Base-by-base conservation (phyloP, 352 stramenopile genomes). In the Globisporangium barbulae region DNA sequence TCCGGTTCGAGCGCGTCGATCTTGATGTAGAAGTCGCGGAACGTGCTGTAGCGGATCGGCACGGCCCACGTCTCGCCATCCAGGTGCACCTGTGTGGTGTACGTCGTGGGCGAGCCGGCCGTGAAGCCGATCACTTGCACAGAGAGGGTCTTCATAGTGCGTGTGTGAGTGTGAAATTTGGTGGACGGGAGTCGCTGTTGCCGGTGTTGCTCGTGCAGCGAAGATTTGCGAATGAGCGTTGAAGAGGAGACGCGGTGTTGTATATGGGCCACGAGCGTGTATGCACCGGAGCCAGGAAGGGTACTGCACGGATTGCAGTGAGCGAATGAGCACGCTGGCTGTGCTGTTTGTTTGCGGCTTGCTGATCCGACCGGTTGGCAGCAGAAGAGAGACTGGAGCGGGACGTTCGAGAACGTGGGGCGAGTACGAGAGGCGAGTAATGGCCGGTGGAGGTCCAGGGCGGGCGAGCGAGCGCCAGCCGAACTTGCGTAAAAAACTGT, bases 11-110 rank as follows among this genome's bases (percentile, higher is more conserved):
- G 39, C 5, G 69, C 71, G 10, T 73, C 50, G 52, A 92, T 70
- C 10, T 75, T 72, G 59, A 41, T 59, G 72, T 92, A 90, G 59
- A 85, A 85, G 25, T 71, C 62, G 56, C 73, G 75, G 69, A 90
- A 90, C 8, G 73, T 75, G 67, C 74, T 86, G 71, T 91, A 92
- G 55, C 83, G 83, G 41, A 92, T 68, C 6, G 44, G 62, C 21
- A 92, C 64, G 30, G 65, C 67, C 81, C 83, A 92, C 4, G 59
- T 59, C 44, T 58, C 58, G 48, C 65, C 73, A 49, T 82, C 64
- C 37, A 83, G 69, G 28, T 70, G 61, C 45, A 88, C 78, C 21
- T 85, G 64, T 15, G 78, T 88, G 21, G 64, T 78, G 70, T 88
- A 88, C 65, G 61, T 83, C 64, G 58, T 71, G 59, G 21, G 68